Conservation (phyloP, 179 eudicot genomes). For the Camellia oleifera region DNA sequence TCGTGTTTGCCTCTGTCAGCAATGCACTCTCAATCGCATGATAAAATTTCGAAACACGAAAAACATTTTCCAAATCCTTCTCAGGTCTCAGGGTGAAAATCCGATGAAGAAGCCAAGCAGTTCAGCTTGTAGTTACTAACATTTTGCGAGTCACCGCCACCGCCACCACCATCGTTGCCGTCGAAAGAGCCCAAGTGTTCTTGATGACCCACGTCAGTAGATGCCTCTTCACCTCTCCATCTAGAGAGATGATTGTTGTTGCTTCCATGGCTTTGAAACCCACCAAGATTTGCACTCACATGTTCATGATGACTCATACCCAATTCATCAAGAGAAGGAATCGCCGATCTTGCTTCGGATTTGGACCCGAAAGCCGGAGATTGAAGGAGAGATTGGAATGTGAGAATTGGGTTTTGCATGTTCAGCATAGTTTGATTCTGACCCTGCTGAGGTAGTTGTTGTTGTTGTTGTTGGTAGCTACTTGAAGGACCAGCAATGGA, state of each 20-base stretch:
- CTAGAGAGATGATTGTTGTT: background rate
- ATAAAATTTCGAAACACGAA: background rate
- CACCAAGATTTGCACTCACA: slow-evolving; percentile 19
- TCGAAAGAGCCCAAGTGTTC: slow-evolving; percentile 13
- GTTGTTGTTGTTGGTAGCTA: slow-evolving; percentile 13
- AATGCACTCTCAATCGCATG: no score
- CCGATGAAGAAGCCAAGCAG: background rate
- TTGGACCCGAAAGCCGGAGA: background rate
- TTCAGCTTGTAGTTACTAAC: background rate
- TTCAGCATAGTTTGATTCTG: slow-evolving; percentile 19
- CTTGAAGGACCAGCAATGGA: slow-evolving; percentile 8
- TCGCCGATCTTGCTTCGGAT: slow-evolving; percentile 6
- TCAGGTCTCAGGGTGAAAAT: slow-evolving; percentile 6
- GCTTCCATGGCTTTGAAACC: slow-evolving; percentile 19
- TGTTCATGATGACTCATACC: slow-evolving; percentile 27
- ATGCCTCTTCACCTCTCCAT: background rate
- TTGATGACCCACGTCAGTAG: background rate
- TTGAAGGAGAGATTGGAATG: slow-evolving; percentile 21
- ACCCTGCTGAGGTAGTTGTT: background rate
- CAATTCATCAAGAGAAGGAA: slow-evolving; percentile 21
- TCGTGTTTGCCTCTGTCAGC: no score
- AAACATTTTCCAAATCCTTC: slow-evolving; percentile 22
- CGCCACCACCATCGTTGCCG: background rate
- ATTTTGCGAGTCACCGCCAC: background rate
- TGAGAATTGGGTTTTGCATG: slow-evolving; percentile 26